Base-by-base conservation (phyloP, 2,329 filamentous ascomycete species). In the Diaporthe vexans region DNA sequence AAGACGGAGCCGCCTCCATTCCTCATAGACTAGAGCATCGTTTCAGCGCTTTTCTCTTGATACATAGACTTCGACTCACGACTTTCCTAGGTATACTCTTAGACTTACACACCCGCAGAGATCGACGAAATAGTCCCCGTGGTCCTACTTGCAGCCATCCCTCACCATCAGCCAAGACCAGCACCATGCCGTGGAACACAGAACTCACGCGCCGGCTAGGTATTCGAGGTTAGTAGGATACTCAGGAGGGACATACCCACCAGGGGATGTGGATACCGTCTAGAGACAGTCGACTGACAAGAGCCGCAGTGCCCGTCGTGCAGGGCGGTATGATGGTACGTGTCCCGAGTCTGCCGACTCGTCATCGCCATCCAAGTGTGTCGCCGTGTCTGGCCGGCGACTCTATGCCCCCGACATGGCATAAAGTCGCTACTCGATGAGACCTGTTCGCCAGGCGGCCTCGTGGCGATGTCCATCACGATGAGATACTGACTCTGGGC, bases 241-340 rank as follows among this genome's bases (percentile, higher is more conserved):
- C 10, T 56, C 29, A 33, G 24, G 21, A 26, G 26, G 26, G 19
- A 4, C 57, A 21, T 5, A 4, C 10, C 48, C 33, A 33, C 13
- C n/a, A 59, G 17, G 24, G 40, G 24, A 21, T 24, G 33, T 10
- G 21, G n/a, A 43, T 13, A 29, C n/a, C 29, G 6, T 46, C 56
- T 19, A n/a, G 26, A 51, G 29, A 65, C 19, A 21, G 7, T 17
- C 51, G 59, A 76, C 81, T 82, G 74, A 82, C 77, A 69, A 51
- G 35, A 69, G 37, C 70, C 70, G 61, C 79, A 94, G 93, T 96
- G 77, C 94, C 94, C 79, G 87, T 97, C 76, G 93, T 97, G 74
- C 94, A 97, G 83, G 94, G 94, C 82, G 94, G 94, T 80, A 96
- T 97, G 94, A 83, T 81, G 82, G 75, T 76, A 72, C 21, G 75